A percentile compares a stretch with the other conserved stretches of the same genome.
Evolutionary conservation across 768 basidiomycete genomes (phyloP).

Genomic region (Termitomyces sp.): DNA sequence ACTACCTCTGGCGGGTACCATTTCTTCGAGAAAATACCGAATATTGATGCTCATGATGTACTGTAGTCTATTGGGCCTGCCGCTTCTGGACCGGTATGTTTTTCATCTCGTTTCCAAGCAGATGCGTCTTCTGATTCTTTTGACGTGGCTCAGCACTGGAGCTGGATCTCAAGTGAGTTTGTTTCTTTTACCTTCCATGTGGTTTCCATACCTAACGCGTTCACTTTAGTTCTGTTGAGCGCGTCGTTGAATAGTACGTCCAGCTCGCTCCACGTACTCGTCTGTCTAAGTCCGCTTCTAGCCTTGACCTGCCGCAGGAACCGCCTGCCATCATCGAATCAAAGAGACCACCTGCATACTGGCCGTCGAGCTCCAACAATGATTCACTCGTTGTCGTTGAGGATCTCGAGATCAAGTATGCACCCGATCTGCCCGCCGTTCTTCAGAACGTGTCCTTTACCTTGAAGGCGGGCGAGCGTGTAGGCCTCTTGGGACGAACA

Average conservation of each 20-base stretch:
- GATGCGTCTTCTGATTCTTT: background rate
- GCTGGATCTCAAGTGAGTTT: conserved; percentile 69
- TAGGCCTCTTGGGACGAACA: conserved; percentile 81
- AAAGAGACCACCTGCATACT: conserved; percentile 83
- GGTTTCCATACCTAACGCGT: background rate
- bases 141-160: conserved; percentile 57
- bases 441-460: conserved; percentile 74
- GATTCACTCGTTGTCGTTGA: conserved; percentile 65
- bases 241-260: conserved; percentile 78
- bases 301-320: conserved; percentile 81
- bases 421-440: conserved; percentile 81
- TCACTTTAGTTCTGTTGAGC: conserved; percentile 75
- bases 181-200: background rate
- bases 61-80: conserved; percentile 49
- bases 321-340: conserved; percentile 74
- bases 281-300: conserved; percentile 14
- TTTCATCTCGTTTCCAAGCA: background rate
- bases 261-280: background rate
- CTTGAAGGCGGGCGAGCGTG: conserved; percentile 67
- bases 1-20: conserved; percentile 37
- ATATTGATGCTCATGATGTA: background rate
- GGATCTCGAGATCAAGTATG: conserved; percentile 78
- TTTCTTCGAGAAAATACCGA: background rate
- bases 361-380: conserved; percentile 75
- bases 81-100: conserved; percentile 44